Evolutionary conservation across 345 rosid species (phyloP), one percentile per base, ranked within the genome.

Genomic region (Dovyalis caffra): DNA sequence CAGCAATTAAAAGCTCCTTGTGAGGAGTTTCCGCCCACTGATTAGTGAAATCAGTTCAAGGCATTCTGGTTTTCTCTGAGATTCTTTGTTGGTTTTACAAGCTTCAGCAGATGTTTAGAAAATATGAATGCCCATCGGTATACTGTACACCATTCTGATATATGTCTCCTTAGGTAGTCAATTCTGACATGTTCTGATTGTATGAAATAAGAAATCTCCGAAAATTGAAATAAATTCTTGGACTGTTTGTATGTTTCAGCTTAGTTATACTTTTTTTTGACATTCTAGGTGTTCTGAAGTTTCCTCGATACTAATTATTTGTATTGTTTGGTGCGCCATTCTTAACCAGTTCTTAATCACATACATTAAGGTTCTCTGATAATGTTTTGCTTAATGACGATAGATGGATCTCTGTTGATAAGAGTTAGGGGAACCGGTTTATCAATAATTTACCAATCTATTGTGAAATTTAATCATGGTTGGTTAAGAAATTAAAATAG

Each of bases 1-100:
- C 83, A 77, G 85, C 80, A 28, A 45, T 69, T 73, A 76, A 79
- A 74, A 80, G 86, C 78, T 20, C 60, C 40, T 35, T 74, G 29
- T 69, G 81, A 75, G 60, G 76, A 65, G 64, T n/a, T 68, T 35
- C 73, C n/a, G 80, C 73, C 69, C 51, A 47, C 35, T 28, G 72
- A 56, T n/a, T 9, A 56, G 61, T 56, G 61, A 73, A 62, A 28
- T 74, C 75, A 15, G 66, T 26, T 49, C 68, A 67, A 14, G 29
- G 38, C 68, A 70, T 70, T 79, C 71, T 14, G 65, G 60, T 69
- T 71, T 25, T 64, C 70, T 20, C 38, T 38, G 45, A 66, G 32
- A 71, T 35, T 43, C 70, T 78, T 76, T 73, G 35, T 66, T 64
- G 69, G 81, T 63, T 71, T 64, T 16, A 70, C 56, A n/a, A 67